Evolutionary conservation across 2,329 filamentous ascomycete species (phyloP), one percentile per base, ranked within the genome.

Genomic region (Zymoseptoria ardabiliae): DNA sequence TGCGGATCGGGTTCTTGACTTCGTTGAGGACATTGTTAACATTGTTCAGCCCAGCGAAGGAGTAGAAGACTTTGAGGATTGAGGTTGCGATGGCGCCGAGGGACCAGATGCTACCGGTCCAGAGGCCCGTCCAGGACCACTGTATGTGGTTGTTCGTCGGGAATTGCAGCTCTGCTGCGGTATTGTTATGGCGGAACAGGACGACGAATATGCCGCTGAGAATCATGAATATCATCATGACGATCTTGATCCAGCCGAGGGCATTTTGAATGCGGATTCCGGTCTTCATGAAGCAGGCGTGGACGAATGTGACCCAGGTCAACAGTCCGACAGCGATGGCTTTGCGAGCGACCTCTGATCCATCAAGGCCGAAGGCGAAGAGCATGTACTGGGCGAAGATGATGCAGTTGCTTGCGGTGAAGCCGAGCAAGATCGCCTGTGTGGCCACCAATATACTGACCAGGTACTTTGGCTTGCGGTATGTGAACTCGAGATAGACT

Each of bases 11-110:
- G 60, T 89, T 79, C 61, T 84, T 84, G 20, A 90, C 86, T 69
- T 90, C 87, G 68, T 87, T 88, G 55, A 90, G 76, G 3, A 89
- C 86, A 64, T 89, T 87, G 72, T 86, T 88, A 62, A 85, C 78
- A 61, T 89, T 89, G 56, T 79, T 82, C 11, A 87, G 75, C 0
- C 87, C 87, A 0, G 85, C 78, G 58, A 88, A 90, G 0, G 85
- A 87, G 70, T 89, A 89, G 51, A 86, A 83, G 0, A 89, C 84
- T 65, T 76, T 86, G 74, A 86, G 86, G 0, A 90, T 73, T 0
- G 86, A 81, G 0, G 86, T 88, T 0, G 85, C 83, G n/a, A 90
- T 76, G 1, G 82, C 77, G 28, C 85, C 84, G 80, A 85, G 88
- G 66, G 82, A 86, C 85, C 86, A 89, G 56, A 64, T 62, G 41